phyloP scores from a whole-genome alignment of 2,329 filamentous ascomycete genomes.

The Exophiala sp. region DNA sequence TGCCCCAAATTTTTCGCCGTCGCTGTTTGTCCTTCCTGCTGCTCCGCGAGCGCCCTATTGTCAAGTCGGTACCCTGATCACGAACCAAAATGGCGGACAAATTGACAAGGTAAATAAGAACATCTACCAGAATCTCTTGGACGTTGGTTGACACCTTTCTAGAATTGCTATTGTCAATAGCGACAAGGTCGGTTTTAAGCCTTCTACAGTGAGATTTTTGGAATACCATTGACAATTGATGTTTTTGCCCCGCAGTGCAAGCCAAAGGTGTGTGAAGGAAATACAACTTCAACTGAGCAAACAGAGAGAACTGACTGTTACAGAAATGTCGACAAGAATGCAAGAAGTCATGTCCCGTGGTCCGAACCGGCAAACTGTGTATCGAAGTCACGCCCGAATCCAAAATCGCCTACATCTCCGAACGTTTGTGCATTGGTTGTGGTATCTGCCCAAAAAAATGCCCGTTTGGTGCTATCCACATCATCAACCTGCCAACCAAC shows the following conservation, averaged over 20 bases:
- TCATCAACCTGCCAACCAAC: constrained; percentile 99
- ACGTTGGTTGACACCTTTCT: constrained; percentile 21
- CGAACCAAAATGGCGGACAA: constrained; percentile 76
- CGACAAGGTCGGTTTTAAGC: constrained; percentile 66
- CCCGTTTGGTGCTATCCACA: constrained; percentile 96
- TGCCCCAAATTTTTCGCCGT: background rate
- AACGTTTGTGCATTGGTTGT: constrained; percentile 92
- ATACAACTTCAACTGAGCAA: background rate
- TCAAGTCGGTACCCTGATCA: too few species aligned
- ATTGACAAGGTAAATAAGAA: constrained; percentile 73
- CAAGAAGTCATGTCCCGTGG: constrained; percentile 97
- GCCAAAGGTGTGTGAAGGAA: constrained; percentile 62
- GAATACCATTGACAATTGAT: constrained; percentile 38
- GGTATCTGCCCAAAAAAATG: constrained; percentile 99
- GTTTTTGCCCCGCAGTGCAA: constrained; percentile 63
- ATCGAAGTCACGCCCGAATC: constrained; percentile 88
- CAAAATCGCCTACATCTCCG: constrained; percentile 96
- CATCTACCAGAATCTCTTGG: constrained; percentile 22
- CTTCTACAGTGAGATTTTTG: constrained; percentile 31
- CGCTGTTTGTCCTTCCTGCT: background rate
- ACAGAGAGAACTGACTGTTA: constrained; percentile 28
- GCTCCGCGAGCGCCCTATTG: too few species aligned
- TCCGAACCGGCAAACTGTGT: constrained; percentile 94
- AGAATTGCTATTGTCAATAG: constrained; percentile 99
- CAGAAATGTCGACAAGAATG: constrained; percentile 99